These are phyloP conservation scores for Calonectria honghensis DNA, from an alignment of 2,329 filamentous ascomycete genomes.

Conservation along the genomic window DNA sequence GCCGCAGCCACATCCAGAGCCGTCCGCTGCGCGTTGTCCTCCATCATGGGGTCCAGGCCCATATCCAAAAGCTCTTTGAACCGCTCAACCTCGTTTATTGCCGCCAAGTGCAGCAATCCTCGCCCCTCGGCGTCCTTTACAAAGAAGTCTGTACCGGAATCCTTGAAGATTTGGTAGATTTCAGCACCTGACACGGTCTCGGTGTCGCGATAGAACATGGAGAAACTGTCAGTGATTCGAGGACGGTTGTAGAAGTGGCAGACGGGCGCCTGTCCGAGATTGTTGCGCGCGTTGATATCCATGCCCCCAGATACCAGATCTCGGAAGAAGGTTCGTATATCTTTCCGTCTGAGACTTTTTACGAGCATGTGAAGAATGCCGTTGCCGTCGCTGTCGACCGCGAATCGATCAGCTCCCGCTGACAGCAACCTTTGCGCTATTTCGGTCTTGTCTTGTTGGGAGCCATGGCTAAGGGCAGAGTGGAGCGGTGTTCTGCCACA, in stretches of 20 bases:
- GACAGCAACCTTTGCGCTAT: slow-evolving; percentile 42
- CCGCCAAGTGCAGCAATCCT: slow-evolving; percentile 57
- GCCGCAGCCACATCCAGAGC: slow-evolving; percentile 60
- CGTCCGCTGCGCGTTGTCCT: slow-evolving; percentile 56
- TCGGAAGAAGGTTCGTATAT: slow-evolving; percentile 41
- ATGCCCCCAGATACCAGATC: slow-evolving; percentile 40
- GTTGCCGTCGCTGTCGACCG: slow-evolving; percentile 43
- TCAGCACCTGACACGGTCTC: not conserved
- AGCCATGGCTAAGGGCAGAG: slow-evolving; percentile 33
- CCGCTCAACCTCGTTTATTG: slow-evolving; percentile 19
- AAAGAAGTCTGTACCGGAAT: slow-evolving; percentile 54
- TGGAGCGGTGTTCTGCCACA: slow-evolving; percentile 54
- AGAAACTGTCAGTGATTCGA: not conserved
- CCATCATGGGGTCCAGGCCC: slow-evolving; percentile 56
- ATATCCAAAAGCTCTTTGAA: slow-evolving; percentile 54
- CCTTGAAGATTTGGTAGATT: slow-evolving; percentile 39
- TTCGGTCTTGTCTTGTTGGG: not conserved
- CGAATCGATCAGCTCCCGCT: slow-evolving; percentile 48
- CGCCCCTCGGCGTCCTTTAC: slow-evolving; percentile 52
- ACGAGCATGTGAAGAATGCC: slow-evolving; percentile 50
- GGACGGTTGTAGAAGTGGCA: slow-evolving; percentile 41
- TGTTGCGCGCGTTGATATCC: slow-evolving; percentile 54
- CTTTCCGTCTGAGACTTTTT: slow-evolving; percentile 17
- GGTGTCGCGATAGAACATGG: not conserved
- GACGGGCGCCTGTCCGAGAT: slow-evolving; percentile 51